Conservation (phyloP, 768 basidiomycete species). For the Trametes villosa region DNA sequence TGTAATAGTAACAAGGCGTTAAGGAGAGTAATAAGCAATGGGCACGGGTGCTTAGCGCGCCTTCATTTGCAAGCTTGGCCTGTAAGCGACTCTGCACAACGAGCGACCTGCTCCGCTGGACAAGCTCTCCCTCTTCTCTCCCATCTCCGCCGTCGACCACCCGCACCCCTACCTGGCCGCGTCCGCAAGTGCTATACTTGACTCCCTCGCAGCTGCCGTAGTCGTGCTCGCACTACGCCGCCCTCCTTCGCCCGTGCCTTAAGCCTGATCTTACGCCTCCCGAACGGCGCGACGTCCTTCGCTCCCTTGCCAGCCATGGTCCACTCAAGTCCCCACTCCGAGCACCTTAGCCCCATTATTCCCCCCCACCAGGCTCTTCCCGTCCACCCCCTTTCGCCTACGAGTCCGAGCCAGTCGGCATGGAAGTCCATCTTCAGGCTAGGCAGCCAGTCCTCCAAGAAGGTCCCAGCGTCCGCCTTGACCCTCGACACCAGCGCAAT, state of each 20-base stretch:
- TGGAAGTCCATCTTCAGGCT: slow-evolving; percentile 83
- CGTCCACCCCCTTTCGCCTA: slow-evolving; percentile 22
- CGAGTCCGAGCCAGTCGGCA: slow-evolving; percentile 28
- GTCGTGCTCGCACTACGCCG: slow-evolving; percentile 6
- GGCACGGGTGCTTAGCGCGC: not conserved
- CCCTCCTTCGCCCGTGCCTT: slow-evolving; percentile 6
- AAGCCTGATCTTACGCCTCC: too few species aligned
- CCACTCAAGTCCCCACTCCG: slow-evolving; percentile 25
- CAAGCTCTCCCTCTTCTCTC: slow-evolving; percentile 12
- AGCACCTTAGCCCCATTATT: slow-evolving; percentile 27
- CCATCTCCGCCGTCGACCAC: slow-evolving; percentile 6
- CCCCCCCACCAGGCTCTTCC: slow-evolving; percentile 26
- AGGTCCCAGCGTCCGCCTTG: slow-evolving; percentile 49
- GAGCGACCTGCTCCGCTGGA: slow-evolving; percentile 23
- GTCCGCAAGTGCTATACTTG: not conserved
- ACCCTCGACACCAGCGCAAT: slow-evolving; percentile 57
- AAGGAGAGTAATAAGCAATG: slow-evolving; percentile 10
- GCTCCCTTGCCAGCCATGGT: slow-evolving; percentile 19
- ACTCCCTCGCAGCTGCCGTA: not conserved
- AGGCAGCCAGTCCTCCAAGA: slow-evolving; percentile 65
- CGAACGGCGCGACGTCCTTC: slow-evolving; percentile 9
- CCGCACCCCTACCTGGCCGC: not conserved
- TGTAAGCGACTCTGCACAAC: slow-evolving; percentile 14
- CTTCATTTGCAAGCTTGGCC: slow-evolving; percentile 19
- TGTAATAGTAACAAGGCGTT: slow-evolving; percentile 8